These are phyloP conservation scores for Solanum arcanum DNA, from an alignment of 257 asterid species.

Conservation along the genomic window DNA sequence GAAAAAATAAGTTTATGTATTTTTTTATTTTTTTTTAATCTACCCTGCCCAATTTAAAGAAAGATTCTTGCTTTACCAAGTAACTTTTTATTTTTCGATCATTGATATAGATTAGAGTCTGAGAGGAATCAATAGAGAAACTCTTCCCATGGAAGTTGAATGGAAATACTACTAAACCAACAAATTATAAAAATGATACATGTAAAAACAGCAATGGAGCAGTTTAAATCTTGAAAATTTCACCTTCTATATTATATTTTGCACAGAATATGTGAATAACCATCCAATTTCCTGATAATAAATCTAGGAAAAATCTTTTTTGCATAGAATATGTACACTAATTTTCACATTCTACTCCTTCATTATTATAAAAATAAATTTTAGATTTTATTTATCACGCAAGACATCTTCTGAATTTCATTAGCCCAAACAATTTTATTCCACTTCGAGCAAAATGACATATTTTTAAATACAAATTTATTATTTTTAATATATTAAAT, in stretches of 20 bases:
- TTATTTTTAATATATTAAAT: too few species aligned
- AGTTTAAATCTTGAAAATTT: background rate
- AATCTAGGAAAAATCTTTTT: too few species aligned
- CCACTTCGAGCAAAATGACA: background rate
- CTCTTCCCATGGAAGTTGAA: background rate
- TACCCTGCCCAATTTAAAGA: background rate
- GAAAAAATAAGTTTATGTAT: too few species aligned
- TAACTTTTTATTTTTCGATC: too few species aligned
- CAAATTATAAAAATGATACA: too few species aligned
- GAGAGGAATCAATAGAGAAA: background rate
- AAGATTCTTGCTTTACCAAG: background rate
- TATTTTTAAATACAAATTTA: too few species aligned
- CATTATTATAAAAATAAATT: too few species aligned
- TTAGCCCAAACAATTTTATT: background rate
- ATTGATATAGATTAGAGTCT: background rate
- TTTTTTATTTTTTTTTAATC: background rate
- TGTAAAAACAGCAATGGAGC: too few species aligned
- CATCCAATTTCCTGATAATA: background rate
- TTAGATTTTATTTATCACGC: background rate
- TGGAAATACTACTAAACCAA: too few species aligned
- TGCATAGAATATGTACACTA: too few species aligned
- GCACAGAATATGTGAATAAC: background rate
- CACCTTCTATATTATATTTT: background rate
- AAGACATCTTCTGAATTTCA: background rate
- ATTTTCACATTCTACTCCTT: too few species aligned